A percentile compares a stretch with the other conserved stretches of the same genome.
Evolutionary conservation across 1,139 yeast species (phyloP).

Genomic region (Blastobotrys persicus): DNA sequence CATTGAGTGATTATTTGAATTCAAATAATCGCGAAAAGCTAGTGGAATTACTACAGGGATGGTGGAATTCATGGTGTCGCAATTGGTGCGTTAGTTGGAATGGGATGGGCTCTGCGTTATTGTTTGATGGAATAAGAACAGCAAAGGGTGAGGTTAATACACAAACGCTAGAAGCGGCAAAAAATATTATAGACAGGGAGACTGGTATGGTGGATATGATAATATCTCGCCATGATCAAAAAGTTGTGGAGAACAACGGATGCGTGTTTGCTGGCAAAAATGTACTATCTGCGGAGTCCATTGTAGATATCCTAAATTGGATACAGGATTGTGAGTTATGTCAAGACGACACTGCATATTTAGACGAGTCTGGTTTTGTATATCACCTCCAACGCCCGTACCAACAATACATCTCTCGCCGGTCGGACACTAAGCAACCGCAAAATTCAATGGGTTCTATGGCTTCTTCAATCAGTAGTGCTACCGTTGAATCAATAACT

Average conservation of each 20-base stretch:
- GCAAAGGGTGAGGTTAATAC: slow-evolving; percentile 27
- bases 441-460: neutral
- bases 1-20: slow-evolving; percentile 17
- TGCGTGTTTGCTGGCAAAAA: slow-evolving; percentile 28
- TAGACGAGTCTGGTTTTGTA: slow-evolving; percentile 32
- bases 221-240: slow-evolving; percentile 21
- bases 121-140: slow-evolving; percentile 22
- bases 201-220: slow-evolving; percentile 24
- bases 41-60: slow-evolving; percentile 24
- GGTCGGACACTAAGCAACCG: slow-evolving; percentile 3
- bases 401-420: neutral
- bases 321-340: slow-evolving; percentile 28
- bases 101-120: slow-evolving; percentile 25
- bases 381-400: slow-evolving; percentile 24
- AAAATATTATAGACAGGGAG: slow-evolving; percentile 23
- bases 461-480: slow-evolving; percentile 16
- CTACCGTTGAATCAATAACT: slow-evolving; percentile 29
- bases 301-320: slow-evolving; percentile 31
- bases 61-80: slow-evolving; percentile 34
- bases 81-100: slow-evolving; percentile 29
- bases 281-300: slow-evolving; percentile 17
- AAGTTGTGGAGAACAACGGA: slow-evolving; percentile 26
- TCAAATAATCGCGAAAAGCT: slow-evolving; percentile 21
- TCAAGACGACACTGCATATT: slow-evolving; percentile 26
- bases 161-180: slow-evolving; percentile 29